These are phyloP conservation scores for Clitocybe nebularis DNA, from an alignment of 1,284 basidiomycete species.

Conservation along the genomic window DNA sequence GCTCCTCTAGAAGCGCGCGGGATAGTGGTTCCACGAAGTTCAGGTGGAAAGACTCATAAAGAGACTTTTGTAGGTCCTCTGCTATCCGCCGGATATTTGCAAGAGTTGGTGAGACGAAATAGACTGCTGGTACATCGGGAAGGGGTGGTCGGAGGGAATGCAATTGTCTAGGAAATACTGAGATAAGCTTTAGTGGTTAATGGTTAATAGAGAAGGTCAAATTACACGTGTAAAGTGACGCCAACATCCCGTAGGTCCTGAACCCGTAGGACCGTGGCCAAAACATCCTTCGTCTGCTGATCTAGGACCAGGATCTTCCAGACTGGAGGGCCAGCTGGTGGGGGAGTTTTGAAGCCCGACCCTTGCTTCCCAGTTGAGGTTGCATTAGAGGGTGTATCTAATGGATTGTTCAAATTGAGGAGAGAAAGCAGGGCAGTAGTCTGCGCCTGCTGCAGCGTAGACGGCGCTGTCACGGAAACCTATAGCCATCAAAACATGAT, in stretches of 20 bases:
- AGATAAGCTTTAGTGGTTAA: not conserved
- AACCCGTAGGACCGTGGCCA: conserved; percentile 92
- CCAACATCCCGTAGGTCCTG: conserved; percentile 96
- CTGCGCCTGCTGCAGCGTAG: conserved; percentile 77
- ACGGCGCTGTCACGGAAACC: conserved; percentile 23
- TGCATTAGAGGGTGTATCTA: conserved; percentile 34
- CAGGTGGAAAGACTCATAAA: conserved; percentile 93
- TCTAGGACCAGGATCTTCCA: conserved; percentile 98
- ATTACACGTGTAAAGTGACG: conserved; percentile 91
- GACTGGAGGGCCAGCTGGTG: conserved; percentile 70
- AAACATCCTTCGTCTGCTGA: conserved; percentile 92
- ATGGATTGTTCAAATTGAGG: conserved; percentile 56
- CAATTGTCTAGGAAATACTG: conserved; percentile 63
- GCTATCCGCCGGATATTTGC: conserved; percentile 87
- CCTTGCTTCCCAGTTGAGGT: conserved; percentile 34
- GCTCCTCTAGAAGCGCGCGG: conserved; percentile 87
- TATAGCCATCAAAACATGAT: too few relatives aligned
- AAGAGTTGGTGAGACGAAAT: conserved; percentile 92
- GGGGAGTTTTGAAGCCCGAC: conserved; percentile 41
- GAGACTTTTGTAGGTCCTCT: conserved; percentile 79
- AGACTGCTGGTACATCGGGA: conserved; percentile 94
- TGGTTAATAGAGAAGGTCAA: conserved; percentile 6
- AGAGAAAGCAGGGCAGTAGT: conserved; percentile 67
- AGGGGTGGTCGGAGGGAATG: conserved; percentile 88
- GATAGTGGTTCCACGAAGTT: conserved; percentile 94